Conservation (phyloP, 2,329 filamentous ascomycete species). For the Fragosphaeria purpurea region DNA sequence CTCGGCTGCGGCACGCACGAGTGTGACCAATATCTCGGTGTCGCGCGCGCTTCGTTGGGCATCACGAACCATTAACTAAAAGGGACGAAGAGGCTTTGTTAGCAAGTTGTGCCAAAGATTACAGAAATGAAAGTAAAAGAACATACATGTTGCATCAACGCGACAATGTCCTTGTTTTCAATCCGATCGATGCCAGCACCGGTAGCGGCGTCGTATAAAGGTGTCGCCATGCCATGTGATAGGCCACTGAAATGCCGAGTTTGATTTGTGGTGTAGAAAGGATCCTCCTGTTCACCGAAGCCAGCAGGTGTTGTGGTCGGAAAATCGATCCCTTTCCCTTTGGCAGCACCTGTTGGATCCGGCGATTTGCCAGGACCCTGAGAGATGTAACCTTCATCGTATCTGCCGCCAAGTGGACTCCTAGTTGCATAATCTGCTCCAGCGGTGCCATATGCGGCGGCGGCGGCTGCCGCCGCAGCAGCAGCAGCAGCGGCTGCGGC, state of each 20-base stretch:
- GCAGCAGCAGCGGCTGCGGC: constrained; percentile 25
- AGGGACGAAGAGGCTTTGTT: background rate
- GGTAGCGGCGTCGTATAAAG: constrained; percentile 81
- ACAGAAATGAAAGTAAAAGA: background rate
- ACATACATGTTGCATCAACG: constrained; percentile 84
- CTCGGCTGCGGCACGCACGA: constrained; percentile 87
- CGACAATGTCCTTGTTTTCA: constrained; percentile 91
- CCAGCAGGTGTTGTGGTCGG: constrained; percentile 32
- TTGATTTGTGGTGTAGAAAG: constrained; percentile 53
- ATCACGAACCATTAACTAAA: constrained; percentile 80
- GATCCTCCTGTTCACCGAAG: constrained; percentile 42
- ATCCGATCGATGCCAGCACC: constrained; percentile 84
- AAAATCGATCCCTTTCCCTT: constrained; percentile 48
- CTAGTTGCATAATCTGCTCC: constrained; percentile 36
- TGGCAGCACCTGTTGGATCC: constrained; percentile 33
- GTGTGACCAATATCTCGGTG: constrained; percentile 88
- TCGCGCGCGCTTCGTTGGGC: constrained; percentile 92
- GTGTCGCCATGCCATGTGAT: constrained; percentile 83
- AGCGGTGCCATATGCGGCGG: constrained; percentile 14
- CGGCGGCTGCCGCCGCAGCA: constrained; percentile 7
- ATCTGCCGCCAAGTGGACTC: constrained; percentile 50
- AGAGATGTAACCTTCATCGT: constrained; percentile 87
- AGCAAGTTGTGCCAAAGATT: constrained; percentile 28
- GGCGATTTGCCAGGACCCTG: constrained; percentile 51
- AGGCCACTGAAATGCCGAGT: constrained; percentile 70